Evolutionary conservation across 495 filamentous ascomycete genomes (phyloP), one percentile per base, ranked within the genome.

Genomic region (Xylaria longipes): DNA sequence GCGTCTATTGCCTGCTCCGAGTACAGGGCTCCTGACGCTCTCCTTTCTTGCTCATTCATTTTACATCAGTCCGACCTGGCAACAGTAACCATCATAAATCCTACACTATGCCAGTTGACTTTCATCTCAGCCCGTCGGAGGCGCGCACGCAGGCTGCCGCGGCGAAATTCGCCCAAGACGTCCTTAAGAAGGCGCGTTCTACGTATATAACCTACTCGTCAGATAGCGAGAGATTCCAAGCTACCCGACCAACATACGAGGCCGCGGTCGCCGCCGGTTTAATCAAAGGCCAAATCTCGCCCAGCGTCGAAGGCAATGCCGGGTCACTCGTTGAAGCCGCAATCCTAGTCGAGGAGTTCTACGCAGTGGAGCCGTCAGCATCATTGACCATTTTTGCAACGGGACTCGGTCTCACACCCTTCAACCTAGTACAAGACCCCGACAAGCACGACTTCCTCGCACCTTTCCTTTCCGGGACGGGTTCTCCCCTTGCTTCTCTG

Each of bases 321-420:
- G 81, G 78, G 0, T 79, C 73, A 20, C 80, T 88, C 9, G 52
- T 86, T 22, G 85, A 88, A 45, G 82, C 83, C 0, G 80, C 82
- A 8, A 83, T 89, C 71, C 50, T 88, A 54, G 82, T 86, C 9
- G 87, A 89, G 69, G 86, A 88, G 66, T 82, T 84, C 73, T 88
- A 84, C 69, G 72, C 81, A 6, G 81, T 86, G 22, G 87, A 89
- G 70, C 82, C 84, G 0, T 79, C 80, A 22, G 76, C 82, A 0
- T 77, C 83, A 5, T 71, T 88, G 25, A 87, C 86, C 2, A 85
- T 89, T 29, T 83, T 88, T 65, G 85, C 82, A 0, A 88, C 84
- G 3, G 84, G 83, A 0, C 74, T 88, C 14, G 87, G 87, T 2
- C 68, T 89, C 14, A 84, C 80, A 1, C 85, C 87, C 81, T 65